These are phyloP conservation scores for Solanum sejunctum DNA, from an alignment of 257 asterid genomes.

Conservation along the genomic window DNA sequence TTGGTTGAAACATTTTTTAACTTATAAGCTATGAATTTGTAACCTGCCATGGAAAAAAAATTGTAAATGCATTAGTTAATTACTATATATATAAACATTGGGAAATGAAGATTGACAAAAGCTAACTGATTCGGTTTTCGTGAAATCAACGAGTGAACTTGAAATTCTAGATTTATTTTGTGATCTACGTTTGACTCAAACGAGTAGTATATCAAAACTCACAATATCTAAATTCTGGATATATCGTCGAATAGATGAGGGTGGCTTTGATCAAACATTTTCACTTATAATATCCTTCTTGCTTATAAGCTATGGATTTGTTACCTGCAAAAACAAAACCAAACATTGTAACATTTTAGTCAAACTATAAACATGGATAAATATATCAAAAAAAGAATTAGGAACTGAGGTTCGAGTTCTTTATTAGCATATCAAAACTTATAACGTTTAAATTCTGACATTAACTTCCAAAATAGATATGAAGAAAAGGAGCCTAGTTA, in stretches of 20 bases:
- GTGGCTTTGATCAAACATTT: slow-evolving; percentile 47
- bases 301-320: background rate
- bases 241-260: slow-evolving; percentile 29
- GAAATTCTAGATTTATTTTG: background rate
- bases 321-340: background rate
- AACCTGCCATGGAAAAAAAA: background rate
- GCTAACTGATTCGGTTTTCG: background rate
- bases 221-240: background rate
- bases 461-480: background rate
- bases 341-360: background rate
- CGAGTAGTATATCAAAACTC: background rate
- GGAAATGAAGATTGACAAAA: background rate
- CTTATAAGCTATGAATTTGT: background rate
- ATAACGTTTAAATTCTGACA: background rate
- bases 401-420: background rate
- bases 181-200: background rate
- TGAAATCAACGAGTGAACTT: background rate
- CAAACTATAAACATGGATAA: background rate
- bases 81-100: background rate
- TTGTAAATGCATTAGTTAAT: background rate
- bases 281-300: background rate
- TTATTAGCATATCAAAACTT: background rate
- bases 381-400: background rate
- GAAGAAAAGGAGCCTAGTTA: background rate
- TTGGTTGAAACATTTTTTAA: slow-evolving; percentile 51